Conservation (phyloP, 169 alveolate genomes). For the Theileria orientalis region DNA sequence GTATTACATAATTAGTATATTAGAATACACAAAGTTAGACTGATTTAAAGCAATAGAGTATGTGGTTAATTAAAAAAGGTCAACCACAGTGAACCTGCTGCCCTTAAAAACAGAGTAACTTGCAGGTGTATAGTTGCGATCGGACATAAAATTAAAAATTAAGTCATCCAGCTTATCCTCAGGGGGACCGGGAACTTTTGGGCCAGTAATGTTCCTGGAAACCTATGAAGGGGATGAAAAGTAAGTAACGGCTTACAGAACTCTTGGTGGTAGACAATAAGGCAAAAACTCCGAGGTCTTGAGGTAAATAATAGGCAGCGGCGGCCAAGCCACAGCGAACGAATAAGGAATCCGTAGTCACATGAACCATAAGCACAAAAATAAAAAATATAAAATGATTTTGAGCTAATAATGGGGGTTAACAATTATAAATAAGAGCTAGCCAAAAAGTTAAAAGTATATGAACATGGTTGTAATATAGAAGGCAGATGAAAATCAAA, state of each 20-base stretch:
- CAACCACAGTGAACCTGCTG: constrained; percentile 24
- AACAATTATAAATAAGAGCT: too few species aligned
- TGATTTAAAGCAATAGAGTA: too few species aligned
- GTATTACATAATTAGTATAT: too few species aligned
- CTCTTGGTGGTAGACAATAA: constrained; percentile 36
- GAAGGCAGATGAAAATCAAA: too few species aligned
- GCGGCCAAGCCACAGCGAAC: constrained; percentile 60
- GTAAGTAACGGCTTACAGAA: constrained; percentile 39
- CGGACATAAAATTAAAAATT: constrained; percentile 38
- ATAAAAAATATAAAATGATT: too few species aligned
- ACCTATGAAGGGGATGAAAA: neutral
- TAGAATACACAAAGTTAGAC: too few species aligned
- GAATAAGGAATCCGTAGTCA: constrained; percentile 41
- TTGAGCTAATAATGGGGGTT: too few species aligned
- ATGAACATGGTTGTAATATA: too few species aligned
- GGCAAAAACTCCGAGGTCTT: constrained; percentile 52
- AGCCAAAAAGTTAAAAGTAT: too few species aligned
- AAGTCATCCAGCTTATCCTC: constrained; percentile 19
- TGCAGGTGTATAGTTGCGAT: constrained; percentile 33
- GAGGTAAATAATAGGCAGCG: constrained; percentile 53
- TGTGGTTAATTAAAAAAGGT: neutral
- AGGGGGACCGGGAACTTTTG: constrained; percentile 20
- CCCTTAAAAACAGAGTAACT: constrained; percentile 18
- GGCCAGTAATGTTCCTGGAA: constrained; percentile 28
- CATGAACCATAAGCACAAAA: constrained; percentile 25